These are phyloP conservation scores for Kluyveromyces marxianus DNA, from an alignment of 1,139 yeast species.

Conservation along the genomic window DNA sequence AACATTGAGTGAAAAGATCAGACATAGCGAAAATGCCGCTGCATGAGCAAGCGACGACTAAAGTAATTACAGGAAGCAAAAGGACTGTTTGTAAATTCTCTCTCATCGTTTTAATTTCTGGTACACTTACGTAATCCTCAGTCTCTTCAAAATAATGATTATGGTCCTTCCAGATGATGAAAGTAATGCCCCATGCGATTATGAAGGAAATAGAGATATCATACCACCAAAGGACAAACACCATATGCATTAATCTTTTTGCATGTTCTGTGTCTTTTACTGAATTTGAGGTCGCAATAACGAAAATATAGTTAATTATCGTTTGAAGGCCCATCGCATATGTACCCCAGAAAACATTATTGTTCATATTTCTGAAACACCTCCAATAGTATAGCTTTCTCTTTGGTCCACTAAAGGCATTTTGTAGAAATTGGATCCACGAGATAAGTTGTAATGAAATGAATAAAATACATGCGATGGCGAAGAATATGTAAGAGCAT, in stretches of 20 bases:
- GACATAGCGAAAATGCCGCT: conserved; percentile 46
- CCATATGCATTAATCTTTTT: conserved; percentile 34
- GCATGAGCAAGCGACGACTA: conserved; percentile 64
- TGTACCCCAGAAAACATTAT: conserved; percentile 65
- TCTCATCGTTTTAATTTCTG: conserved; percentile 11
- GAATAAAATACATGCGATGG: conserved; percentile 44
- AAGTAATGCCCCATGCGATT: conserved; percentile 51
- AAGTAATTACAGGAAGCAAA: conserved; percentile 65
- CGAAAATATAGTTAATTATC: conserved; percentile 45
- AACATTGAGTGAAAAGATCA: conserved; percentile 36
- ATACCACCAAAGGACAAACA: conserved; percentile 66
- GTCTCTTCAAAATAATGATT: conserved; percentile 16
- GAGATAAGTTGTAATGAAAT: conserved; percentile 35
- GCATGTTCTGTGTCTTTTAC: conserved; percentile 16
- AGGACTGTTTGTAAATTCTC: conserved; percentile 16
- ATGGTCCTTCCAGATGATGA: conserved; percentile 35
- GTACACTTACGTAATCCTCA: conserved; percentile 20
- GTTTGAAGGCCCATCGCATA: conserved; percentile 72
- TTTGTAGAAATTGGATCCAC: conserved; percentile 21
- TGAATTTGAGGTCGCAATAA: conserved; percentile 28
- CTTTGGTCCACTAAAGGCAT: conserved; percentile 6
- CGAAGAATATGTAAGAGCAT: conserved; percentile 53
- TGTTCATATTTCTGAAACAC: conserved; percentile 33
- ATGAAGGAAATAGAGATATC: conserved; percentile 45
- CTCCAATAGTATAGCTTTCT: conserved; percentile 12